These are phyloP conservation scores for Chaetomium sp. DNA, from an alignment of 2,329 filamentous ascomycete species.

Conservation along the genomic window DNA sequence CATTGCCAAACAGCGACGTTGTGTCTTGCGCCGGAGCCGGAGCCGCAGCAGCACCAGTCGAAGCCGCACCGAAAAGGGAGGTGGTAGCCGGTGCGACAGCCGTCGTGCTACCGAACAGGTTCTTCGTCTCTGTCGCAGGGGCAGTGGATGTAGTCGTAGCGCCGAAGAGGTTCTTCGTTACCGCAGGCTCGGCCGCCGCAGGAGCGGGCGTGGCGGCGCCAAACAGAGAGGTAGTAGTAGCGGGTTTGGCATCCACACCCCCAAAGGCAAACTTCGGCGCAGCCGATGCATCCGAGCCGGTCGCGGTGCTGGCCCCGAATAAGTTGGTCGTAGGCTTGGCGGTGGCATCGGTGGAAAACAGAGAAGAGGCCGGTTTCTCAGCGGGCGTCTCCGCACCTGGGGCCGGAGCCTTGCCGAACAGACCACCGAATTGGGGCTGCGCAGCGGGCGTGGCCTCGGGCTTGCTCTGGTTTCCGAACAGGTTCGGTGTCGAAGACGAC, in stretches of 20 bases:
- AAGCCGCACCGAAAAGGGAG: constrained; percentile 16
- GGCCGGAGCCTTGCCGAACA: constrained; percentile 19
- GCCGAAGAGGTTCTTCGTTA: constrained; percentile 18
- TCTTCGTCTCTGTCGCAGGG: constrained; percentile 18
- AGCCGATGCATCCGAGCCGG: constrained; percentile 16
- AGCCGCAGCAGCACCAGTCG: constrained; percentile 11
- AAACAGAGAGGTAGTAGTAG: constrained; percentile 15
- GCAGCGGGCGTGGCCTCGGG: constrained; percentile 10
- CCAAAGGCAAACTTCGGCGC: constrained; percentile 27
- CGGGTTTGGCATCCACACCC: constrained; percentile 7
- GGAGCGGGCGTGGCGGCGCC: constrained; percentile 16
- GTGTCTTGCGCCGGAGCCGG: constrained; percentile 19
- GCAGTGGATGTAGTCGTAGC: constrained; percentile 9
- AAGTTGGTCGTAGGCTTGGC: constrained; percentile 7
- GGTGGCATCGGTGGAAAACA: constrained; percentile 8
- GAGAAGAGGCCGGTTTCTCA: constrained; percentile 10
- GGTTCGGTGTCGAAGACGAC: constrained; percentile 22
- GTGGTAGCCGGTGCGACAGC: constrained; percentile 13
- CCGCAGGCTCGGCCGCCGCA: constrained; percentile 13
- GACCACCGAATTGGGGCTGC: constrained; percentile 8
- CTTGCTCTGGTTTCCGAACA: constrained; percentile 33
- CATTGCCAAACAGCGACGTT: constrained; percentile 30
- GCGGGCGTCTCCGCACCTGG: constrained; percentile 3
- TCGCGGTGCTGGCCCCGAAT: constrained; percentile 16
- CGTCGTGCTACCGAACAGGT: constrained; percentile 14